These are phyloP conservation scores for Cucumis sativus DNA, from an alignment of 306 rosid genomes.

Conservation along the genomic window Cucumber_9930_V3 NC_026659.2:5378501-5379000, in stretches of 20 bases:
- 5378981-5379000: neutral
- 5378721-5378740: neutral
- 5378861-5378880: neutral
- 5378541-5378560: too few relatives aligned
- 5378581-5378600: too few relatives aligned
- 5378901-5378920: neutral
- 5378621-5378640: too few relatives aligned
- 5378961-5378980: neutral
- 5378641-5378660: too few relatives aligned
- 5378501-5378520: too few relatives aligned
- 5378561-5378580: too few relatives aligned
- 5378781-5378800: neutral
- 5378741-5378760: neutral
- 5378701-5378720: neutral
- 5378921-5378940: neutral
- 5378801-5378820: neutral
- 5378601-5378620: too few relatives aligned
- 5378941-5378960: neutral
- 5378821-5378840: neutral
- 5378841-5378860: neutral
- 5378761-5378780: neutral
- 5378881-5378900: neutral
- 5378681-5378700: too few relatives aligned
- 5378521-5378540: too few relatives aligned
- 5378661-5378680: too few relatives aligned